A percentile compares a stretch with the other conserved stretches of the same genome.
Conservation (phyloP, 73 alveolate genomes). For the Paramecium biaurelia region DNA sequence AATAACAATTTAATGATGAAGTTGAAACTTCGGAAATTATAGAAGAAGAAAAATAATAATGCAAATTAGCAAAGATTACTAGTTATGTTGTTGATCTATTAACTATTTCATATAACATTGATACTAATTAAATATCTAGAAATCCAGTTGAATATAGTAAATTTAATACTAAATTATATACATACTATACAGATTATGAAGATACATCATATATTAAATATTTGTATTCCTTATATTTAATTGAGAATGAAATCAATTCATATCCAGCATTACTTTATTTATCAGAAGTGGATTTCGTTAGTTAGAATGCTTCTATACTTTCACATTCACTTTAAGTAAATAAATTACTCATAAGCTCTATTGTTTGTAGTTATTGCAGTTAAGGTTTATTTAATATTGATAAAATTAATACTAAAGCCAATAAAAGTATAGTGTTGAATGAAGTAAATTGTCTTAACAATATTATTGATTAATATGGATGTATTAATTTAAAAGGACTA, state of each 20-base stretch:
- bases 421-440: background rate
- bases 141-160: background rate
- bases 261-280: background rate
- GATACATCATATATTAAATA: background rate
- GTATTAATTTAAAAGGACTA: background rate
- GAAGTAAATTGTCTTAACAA: background rate
- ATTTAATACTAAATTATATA: background rate
- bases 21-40: background rate
- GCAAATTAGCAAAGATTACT: background rate
- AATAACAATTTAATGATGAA: background rate
- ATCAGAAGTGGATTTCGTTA: background rate
- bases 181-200: background rate
- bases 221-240: background rate
- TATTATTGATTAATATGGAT: background rate
- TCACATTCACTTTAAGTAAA: background rate
- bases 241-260: background rate
- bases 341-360: background rate
- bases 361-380: background rate
- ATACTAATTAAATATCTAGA: background rate
- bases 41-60: background rate
- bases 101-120: background rate
- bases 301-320: background rate
- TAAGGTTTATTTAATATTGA: background rate
- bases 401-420: background rate
- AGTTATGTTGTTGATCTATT: background rate